phyloP scores from a whole-genome alignment of 768 basidiomycete species.

The Dioszegia crocea region DNA sequence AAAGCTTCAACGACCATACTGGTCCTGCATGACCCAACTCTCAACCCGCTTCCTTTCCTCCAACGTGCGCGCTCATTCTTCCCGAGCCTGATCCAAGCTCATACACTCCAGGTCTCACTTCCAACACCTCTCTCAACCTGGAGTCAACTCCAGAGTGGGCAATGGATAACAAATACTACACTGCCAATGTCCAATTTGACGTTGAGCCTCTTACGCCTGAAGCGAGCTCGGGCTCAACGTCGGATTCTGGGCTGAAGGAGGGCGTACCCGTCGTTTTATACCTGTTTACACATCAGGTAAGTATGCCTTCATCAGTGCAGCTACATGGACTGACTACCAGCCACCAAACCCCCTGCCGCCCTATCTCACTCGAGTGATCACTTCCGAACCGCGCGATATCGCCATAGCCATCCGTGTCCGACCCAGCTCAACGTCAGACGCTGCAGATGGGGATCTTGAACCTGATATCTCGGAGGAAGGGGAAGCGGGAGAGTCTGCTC shows the following conservation, averaged over 20 bases:
- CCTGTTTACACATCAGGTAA: slow-evolving; percentile 21
- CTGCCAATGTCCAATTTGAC: slow-evolving; percentile 27
- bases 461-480: neutral
- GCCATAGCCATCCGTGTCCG: slow-evolving; percentile 24
- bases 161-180: slow-evolving; percentile 47
- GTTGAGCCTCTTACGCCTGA: neutral
- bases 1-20: slow-evolving; percentile 15
- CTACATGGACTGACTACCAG: neutral
- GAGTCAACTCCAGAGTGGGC: slow-evolving; percentile 19
- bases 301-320: neutral
- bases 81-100: neutral
- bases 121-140: neutral
- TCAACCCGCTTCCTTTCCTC: slow-evolving; percentile 24
- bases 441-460: neutral
- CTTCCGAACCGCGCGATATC: slow-evolving; percentile 29
- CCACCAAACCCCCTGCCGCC: slow-evolving; percentile 25
- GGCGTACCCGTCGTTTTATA: slow-evolving; percentile 28
- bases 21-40: slow-evolving; percentile 12
- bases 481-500: neutral
- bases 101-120: neutral
- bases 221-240: neutral
- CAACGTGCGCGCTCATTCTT: slow-evolving; percentile 12
- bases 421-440: neutral
- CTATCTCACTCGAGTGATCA: slow-evolving; percentile 14
- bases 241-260: neutral